A percentile compares a stretch with the other conserved stretches of the same genome.
Evolutionary conservation across 306 rosid species (phyloP).

Genomic region (Alnus glutinosa): DNA sequence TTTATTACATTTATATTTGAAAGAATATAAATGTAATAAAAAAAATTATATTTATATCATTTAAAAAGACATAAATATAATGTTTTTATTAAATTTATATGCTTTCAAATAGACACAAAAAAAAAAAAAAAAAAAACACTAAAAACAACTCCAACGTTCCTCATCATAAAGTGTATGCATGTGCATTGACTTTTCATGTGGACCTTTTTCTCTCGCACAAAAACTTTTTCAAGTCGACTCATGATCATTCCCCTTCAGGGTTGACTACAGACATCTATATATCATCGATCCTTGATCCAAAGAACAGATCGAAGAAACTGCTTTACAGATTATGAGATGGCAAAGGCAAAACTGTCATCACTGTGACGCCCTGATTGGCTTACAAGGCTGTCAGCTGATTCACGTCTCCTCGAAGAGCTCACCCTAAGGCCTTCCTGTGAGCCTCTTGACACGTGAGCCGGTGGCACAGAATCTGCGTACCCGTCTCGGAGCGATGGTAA

Average conservation of each 20-base stretch:
- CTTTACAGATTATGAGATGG: conserved; percentile 25
- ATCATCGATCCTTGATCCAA: background rate
- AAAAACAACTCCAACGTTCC: no score
- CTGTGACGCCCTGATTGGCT: conserved; percentile 20
- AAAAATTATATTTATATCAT: no score
- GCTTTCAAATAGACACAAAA: no score
- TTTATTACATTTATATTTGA: no score
- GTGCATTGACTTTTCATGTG: background rate
- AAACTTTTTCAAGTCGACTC: background rate
- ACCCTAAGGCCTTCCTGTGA: conserved; percentile 26
- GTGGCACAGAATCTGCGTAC: conserved; percentile 28
- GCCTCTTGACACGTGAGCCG: conserved; percentile 2
- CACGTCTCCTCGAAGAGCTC: conserved; percentile 19
- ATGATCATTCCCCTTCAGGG: background rate
- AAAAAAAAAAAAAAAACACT: no score
- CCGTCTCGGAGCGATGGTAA: conserved; percentile 43
- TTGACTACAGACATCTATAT: conserved; percentile 6
- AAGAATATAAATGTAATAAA: no score
- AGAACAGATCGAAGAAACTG: background rate
- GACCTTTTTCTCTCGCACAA: background rate
- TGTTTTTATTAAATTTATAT: no score
- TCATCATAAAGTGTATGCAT: background rate
- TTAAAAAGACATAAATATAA: no score
- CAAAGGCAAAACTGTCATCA: conserved; percentile 27
- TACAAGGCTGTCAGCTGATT: conserved; percentile 19